A percentile compares a stretch with the other conserved stretches of the same genome.
phyloP scores from a whole-genome alignment of 2,329 filamentous ascomycete genomes.

The Chaetomium olivaceum region DNA sequence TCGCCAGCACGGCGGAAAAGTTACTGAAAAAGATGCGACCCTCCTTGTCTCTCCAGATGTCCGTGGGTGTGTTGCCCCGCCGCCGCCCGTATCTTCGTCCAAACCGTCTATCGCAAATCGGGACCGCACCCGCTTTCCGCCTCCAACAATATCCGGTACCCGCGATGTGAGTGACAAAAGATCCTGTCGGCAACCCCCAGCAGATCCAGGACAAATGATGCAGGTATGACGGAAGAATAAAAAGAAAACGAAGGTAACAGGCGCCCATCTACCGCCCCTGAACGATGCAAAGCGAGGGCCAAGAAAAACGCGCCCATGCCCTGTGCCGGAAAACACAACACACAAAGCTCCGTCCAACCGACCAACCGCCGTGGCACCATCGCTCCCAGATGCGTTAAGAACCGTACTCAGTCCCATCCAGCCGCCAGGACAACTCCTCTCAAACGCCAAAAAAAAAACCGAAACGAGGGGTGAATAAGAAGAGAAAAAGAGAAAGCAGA shows the following conservation, averaged over 20 bases:
- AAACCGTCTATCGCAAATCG: constrained; percentile 12
- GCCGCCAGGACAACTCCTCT: not conserved
- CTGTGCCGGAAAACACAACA: constrained; percentile 18
- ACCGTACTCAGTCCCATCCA: not conserved
- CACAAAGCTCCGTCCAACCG: constrained; percentile 7
- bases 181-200: not conserved
- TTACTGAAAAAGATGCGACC: not conserved
- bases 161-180: not conserved
- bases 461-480: constrained; percentile 27
- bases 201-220: constrained; percentile 8
- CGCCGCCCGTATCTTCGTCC: not conserved
- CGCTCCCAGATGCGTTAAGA: constrained; percentile 10
- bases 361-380: not conserved
- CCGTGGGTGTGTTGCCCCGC: not conserved
- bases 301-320: constrained; percentile 9
- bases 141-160: not conserved
- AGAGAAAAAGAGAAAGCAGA: not conserved
- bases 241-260: not conserved
- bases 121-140: not conserved
- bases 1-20: not conserved
- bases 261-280: not conserved
- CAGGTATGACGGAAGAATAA: not conserved
- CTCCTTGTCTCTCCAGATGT: not conserved
- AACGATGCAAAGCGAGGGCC: constrained; percentile 12
- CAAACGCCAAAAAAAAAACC: constrained; percentile 6